Percentiles rank a stretch among this genome's conserved stretches.
Conservation (phyloP, 129 eudicot genomes). For the Chrysanthemum seticuspe region DNA sequence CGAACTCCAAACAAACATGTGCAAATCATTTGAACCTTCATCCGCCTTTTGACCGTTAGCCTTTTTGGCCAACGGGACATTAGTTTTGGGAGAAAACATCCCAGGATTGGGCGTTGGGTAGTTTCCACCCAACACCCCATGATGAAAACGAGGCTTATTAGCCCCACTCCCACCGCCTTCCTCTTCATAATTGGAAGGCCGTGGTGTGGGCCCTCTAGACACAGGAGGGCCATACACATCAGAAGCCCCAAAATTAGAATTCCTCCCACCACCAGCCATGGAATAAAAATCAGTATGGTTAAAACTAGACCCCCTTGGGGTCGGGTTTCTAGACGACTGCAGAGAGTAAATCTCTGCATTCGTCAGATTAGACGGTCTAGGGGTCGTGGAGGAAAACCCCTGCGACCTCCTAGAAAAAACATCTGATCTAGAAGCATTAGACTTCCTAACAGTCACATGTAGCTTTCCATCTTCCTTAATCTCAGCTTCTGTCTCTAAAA, state of each 20-base stretch:
- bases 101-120: conserved; percentile 82
- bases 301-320: conserved; percentile 77
- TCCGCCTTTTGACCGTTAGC: conserved; percentile 50
- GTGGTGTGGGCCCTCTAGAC: conserved; percentile 71
- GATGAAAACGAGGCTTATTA: conserved; percentile 55
- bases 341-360: conserved; percentile 81
- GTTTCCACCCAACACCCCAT: conserved; percentile 39
- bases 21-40: conserved; percentile 75
- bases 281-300: conserved; percentile 74
- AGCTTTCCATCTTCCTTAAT: conserved; percentile 71
- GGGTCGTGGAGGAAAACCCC: conserved; percentile 56
- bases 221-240: conserved; percentile 66
- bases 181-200: conserved; percentile 76
- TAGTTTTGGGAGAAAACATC: conserved; percentile 70
- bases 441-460: conserved; percentile 72
- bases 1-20: conserved; percentile 98
- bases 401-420: conserved; percentile 62
- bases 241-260: conserved; percentile 75
- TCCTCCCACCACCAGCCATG: conserved; percentile 56
- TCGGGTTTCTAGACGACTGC: conserved; percentile 71
- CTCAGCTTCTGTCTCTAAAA: conserved; percentile 76
- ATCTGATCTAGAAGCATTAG: conserved; percentile 78
- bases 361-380: conserved; percentile 67
- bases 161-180: conserved; percentile 40
- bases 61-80: conserved; percentile 39